Percentiles rank a stretch among this genome's conserved stretches.
phyloP scores from a whole-genome alignment of 2,329 filamentous ascomycete genomes.

The Exophiala alcalophila region DNA sequence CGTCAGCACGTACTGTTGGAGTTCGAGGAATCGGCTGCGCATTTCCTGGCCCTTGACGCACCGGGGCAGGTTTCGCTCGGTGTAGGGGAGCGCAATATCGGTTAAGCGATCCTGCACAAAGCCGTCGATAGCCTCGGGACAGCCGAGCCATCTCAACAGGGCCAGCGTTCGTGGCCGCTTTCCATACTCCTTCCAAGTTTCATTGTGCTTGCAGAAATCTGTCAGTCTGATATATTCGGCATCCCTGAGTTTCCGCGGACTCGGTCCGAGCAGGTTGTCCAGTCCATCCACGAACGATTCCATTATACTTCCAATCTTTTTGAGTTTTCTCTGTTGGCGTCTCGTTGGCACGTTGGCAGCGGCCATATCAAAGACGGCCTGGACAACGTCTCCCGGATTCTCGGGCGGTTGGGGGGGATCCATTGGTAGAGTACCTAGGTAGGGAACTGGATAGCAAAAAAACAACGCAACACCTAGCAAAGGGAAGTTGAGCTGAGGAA shows the following conservation, averaged over 20 bases:
- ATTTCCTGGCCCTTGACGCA: slow-evolving; percentile 12
- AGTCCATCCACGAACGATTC: no score
- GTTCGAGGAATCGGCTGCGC: slow-evolving; percentile 18
- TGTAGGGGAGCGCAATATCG: slow-evolving; percentile 29
- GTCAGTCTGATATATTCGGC: slow-evolving; percentile 2
- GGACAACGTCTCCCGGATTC: background rate
- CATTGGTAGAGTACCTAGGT: no score
- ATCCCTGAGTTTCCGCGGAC: slow-evolving; percentile 2
- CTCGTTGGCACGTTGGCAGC: background rate
- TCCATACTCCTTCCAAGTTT: slow-evolving; percentile 9
- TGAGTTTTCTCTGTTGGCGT: background rate
- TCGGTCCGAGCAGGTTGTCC: background rate
- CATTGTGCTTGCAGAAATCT: background rate
- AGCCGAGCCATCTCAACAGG: slow-evolving; percentile 27
- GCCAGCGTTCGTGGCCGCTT: slow-evolving; percentile 25
- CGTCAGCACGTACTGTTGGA: slow-evolving; percentile 24
- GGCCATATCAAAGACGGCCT: background rate
- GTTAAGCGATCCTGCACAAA: slow-evolving; percentile 24
- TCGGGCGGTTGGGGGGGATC: no score
- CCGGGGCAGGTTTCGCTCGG: slow-evolving; percentile 21
- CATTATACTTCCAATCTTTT: background rate
- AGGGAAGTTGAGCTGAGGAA: no score
- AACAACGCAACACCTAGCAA: background rate
- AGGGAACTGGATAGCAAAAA: background rate
- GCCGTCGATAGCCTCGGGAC: slow-evolving; percentile 23